Conservation (phyloP, 345 rosid species). For the Gossypium raimondii region DNA sequence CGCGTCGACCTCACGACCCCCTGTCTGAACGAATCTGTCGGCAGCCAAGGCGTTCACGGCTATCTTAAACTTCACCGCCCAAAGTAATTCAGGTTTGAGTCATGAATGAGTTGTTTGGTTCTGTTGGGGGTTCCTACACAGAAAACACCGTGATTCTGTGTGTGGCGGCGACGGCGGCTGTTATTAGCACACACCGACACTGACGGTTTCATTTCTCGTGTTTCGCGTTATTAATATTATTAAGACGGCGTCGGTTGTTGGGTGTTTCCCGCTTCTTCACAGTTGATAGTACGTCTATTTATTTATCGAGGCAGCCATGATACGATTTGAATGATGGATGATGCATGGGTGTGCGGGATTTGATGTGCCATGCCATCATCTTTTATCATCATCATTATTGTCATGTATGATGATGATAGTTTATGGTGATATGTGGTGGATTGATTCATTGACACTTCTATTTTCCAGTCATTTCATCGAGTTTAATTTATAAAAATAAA, state of each 20-base stretch:
- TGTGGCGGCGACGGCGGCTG: neutral
- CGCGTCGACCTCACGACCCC: neutral
- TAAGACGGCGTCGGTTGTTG: neutral
- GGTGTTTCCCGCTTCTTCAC: neutral
- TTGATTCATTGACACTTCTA: too few relatives aligned
- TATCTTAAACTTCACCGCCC: neutral
- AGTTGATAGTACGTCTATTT: too few relatives aligned
- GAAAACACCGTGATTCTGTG: neutral
- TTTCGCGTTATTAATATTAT: neutral
- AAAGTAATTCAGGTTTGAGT: neutral
- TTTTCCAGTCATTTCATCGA: too few relatives aligned
- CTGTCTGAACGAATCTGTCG: neutral
- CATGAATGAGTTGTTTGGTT: neutral
- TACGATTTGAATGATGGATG: neutral
- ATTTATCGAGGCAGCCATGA: neutral
- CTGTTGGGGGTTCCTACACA: neutral
- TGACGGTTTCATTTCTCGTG: neutral
- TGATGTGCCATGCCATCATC: neutral
- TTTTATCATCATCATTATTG: too few relatives aligned
- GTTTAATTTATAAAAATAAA: too few relatives aligned
- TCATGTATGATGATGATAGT: too few relatives aligned
- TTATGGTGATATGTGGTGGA: too few relatives aligned
- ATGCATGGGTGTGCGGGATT: constrained; percentile 7
- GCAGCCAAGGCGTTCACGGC: neutral
- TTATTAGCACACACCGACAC: neutral